These are phyloP conservation scores for Ochetophila trinervis DNA, from an alignment of 306 rosid species.

Conservation along the genomic window DNA sequence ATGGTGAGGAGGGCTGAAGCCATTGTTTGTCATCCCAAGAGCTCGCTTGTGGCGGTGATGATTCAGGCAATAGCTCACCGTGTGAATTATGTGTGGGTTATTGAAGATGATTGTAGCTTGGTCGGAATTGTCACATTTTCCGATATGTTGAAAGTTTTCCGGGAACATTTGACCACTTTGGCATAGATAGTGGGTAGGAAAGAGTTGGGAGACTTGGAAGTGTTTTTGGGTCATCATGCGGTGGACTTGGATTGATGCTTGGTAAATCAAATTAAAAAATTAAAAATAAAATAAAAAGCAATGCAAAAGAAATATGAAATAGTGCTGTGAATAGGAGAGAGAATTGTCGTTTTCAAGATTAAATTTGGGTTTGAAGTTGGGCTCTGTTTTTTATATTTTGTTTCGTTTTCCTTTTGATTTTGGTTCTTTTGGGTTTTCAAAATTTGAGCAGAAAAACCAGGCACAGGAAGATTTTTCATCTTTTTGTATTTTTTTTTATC, in stretches of 20 bases:
- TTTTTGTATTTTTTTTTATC: neutral
- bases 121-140: constrained; percentile 82
- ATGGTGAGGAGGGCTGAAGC: constrained; percentile 84
- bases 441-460: neutral
- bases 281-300: neutral
- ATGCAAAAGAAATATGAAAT: neutral
- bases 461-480: neutral
- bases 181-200: constrained; percentile 9
- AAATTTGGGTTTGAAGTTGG: constrained; percentile 19
- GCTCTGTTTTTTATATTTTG: constrained; percentile 9
- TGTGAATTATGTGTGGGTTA: constrained; percentile 89
- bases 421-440: neutral
- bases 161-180: constrained; percentile 55
- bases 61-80: constrained; percentile 97
- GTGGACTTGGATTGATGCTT: neutral
- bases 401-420: neutral
- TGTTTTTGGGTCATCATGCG: neutral
- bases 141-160: constrained; percentile 71
- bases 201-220: neutral
- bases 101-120: constrained; percentile 83
- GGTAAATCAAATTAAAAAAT: neutral
- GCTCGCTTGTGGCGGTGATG: constrained; percentile 89
- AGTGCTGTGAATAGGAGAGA: constrained; percentile 20
- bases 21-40: constrained; percentile 83
- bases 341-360: constrained; percentile 19